These are phyloP conservation scores for Mycena vulgaris DNA, from an alignment of 768 basidiomycete species.

Conservation along the genomic window DNA sequence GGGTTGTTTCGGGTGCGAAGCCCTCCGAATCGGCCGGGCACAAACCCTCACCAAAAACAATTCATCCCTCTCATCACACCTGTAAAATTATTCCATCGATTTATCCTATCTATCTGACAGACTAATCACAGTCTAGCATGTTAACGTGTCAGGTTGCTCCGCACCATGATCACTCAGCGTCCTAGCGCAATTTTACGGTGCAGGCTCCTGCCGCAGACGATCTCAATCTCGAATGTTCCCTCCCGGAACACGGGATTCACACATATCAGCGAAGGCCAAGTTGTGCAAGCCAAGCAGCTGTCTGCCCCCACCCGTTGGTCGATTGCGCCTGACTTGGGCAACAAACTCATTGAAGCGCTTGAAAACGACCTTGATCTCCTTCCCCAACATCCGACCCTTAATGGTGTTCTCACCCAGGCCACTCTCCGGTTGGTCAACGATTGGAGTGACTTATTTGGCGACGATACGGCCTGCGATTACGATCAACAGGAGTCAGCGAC, in stretches of 20 bases:
- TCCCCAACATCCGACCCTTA: background rate
- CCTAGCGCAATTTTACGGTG: constrained; percentile 16
- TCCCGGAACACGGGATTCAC: background rate
- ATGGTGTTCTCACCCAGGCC: background rate
- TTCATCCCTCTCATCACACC: no score
- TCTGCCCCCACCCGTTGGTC: constrained; percentile 10
- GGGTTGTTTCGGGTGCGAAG: no score
- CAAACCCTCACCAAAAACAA: no score
- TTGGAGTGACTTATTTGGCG: constrained; percentile 4
- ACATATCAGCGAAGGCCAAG: constrained; percentile 5
- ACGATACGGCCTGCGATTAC: background rate
- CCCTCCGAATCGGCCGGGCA: no score
- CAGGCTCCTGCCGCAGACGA: constrained; percentile 14
- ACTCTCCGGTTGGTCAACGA: background rate
- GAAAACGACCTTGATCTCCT: background rate
- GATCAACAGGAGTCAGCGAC: background rate
- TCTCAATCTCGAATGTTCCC: background rate
- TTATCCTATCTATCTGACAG: no score
- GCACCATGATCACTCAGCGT: constrained; percentile 3
- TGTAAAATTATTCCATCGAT: no score
- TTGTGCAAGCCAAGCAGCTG: background rate
- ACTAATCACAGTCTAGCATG: no score
- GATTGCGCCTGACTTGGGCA: background rate
- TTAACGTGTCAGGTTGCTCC: no score
- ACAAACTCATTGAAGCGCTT: background rate